Percentiles rank a stretch among this genome's conserved stretches.
These are phyloP conservation scores for Metarhizium album DNA, from an alignment of 2,329 filamentous ascomycete species.

Conservation along the genomic window DNA sequence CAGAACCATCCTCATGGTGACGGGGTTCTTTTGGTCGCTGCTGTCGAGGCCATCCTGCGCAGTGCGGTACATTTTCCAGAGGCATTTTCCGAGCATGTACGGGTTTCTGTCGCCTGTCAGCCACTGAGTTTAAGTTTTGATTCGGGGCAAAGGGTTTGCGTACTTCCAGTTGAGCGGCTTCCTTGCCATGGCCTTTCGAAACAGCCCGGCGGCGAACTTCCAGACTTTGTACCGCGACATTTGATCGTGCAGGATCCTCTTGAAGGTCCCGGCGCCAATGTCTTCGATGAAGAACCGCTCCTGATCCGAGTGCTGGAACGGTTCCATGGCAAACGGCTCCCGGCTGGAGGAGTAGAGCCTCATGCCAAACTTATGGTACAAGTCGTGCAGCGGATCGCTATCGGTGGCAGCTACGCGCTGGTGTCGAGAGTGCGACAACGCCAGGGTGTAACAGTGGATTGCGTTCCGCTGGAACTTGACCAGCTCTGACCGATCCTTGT, in stretches of 20 bases:
- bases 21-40: constrained; percentile 26
- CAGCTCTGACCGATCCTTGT: constrained; percentile 66
- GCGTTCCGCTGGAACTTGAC: constrained; percentile 66
- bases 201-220: constrained; percentile 48
- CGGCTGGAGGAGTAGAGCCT: constrained; percentile 51
- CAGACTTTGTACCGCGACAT: constrained; percentile 51
- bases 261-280: constrained; percentile 39
- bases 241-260: constrained; percentile 40
- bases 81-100: constrained; percentile 51
- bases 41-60: constrained; percentile 31
- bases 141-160: constrained; percentile 18
- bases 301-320: constrained; percentile 45
- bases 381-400: constrained; percentile 43
- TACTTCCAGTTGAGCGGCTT: constrained; percentile 47
- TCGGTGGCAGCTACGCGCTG: constrained; percentile 33
- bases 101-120: constrained; percentile 31
- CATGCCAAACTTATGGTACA: constrained; percentile 51
- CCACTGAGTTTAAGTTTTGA: background rate
- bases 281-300: constrained; percentile 46
- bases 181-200: constrained; percentile 43
- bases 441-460: constrained; percentile 67
- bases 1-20: constrained; percentile 30
- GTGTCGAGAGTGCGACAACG: constrained; percentile 43
- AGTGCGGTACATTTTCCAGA: constrained; percentile 53
- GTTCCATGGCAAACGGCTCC: constrained; percentile 53